A percentile compares a stretch with the other conserved stretches of the same genome.
These are phyloP conservation scores for Phyllostachys edulis DNA, from an alignment of 176 grass and related monocot species.

Conservation along the genomic window DNA sequence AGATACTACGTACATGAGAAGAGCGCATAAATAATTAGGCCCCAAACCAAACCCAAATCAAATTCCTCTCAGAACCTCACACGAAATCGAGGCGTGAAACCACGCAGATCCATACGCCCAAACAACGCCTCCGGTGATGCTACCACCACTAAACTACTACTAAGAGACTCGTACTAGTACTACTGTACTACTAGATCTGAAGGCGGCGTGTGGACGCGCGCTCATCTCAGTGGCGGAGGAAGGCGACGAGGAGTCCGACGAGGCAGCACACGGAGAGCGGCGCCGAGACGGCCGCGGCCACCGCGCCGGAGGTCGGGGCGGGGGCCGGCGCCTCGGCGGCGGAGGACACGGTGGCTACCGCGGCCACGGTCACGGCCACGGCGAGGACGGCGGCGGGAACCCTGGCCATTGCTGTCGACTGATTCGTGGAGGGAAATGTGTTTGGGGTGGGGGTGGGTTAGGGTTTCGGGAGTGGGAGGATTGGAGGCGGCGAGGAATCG, in stretches of 20 bases:
- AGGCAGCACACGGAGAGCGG: slow-evolving; percentile 41
- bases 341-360: slow-evolving; percentile 17
- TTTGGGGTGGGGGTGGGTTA: not conserved
- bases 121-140: slow-evolving; percentile 14
- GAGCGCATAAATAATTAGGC: too few relatives aligned
- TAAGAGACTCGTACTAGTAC: not conserved
- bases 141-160: not conserved
- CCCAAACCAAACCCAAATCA: too few relatives aligned
- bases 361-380: not conserved
- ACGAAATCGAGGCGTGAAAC: too few relatives aligned
- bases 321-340: slow-evolving; percentile 46
- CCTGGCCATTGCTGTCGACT: slow-evolving; percentile 39
- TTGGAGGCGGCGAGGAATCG: not conserved
- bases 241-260: slow-evolving; percentile 36
- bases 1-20: too few relatives aligned
- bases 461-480: not conserved
- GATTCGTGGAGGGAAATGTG: not conserved
- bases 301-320: slow-evolving; percentile 26
- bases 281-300: slow-evolving; percentile 29
- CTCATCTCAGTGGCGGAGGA: slow-evolving; percentile 42
- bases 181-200: slow-evolving; percentile 15
- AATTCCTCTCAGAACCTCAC: too few relatives aligned
- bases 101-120: not conserved
- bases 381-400: not conserved
- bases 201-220: not conserved